Percentiles rank a stretch among this genome's conserved stretches.
Conservation (phyloP, 2,329 filamentous ascomycete genomes). For the Orbilia brochopaga region DNA sequence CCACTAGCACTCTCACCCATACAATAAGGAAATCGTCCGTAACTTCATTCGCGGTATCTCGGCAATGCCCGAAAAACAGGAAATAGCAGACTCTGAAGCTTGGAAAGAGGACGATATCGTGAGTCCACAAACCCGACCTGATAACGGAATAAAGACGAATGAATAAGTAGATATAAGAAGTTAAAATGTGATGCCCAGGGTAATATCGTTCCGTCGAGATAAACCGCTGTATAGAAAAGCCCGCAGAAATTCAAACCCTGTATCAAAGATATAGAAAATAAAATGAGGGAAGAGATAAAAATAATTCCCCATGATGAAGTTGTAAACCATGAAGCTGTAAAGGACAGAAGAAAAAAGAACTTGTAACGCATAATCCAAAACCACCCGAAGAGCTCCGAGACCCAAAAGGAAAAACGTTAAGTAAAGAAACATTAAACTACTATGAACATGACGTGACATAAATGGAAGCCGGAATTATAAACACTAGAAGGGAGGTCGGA, state of each 20-base stretch:
- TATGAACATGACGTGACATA: conserved; percentile 30
- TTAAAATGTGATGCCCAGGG: background rate
- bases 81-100: background rate
- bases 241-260: background rate
- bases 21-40: background rate
- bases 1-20: background rate
- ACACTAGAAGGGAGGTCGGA: conserved; percentile 31
- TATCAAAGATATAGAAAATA: conserved; percentile 1
- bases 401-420: conserved; percentile 29
- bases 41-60: conserved; percentile 3
- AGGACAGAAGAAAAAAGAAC: background rate
- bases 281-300: background rate
- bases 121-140: background rate
- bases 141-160: background rate
- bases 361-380: conserved; percentile 5
- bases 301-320: background rate
- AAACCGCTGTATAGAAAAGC: background rate
- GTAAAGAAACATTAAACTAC: conserved; percentile 43
- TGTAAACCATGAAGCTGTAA: background rate
- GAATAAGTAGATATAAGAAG: background rate
- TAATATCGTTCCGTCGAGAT: conserved; percentile 2
- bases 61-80: background rate
- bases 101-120: background rate
- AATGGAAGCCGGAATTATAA: conserved; percentile 36
- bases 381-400: conserved; percentile 43